Percentiles rank a stretch among this genome's conserved stretches.
phyloP scores from a whole-genome alignment of 106 monocot genomes.

The Gastrodia elata region DNA sequence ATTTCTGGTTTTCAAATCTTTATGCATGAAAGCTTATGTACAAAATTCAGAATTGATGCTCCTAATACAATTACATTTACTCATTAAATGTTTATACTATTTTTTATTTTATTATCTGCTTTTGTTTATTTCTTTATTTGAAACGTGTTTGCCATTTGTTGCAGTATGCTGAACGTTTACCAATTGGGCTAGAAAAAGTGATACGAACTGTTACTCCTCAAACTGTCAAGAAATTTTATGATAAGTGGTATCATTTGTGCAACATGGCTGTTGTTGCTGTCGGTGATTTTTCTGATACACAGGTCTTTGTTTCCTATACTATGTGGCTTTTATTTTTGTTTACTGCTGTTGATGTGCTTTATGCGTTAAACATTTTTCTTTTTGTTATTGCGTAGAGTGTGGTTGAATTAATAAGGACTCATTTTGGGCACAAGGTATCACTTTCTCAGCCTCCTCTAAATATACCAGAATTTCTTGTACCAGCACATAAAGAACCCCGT shows the following conservation, averaged over 20 bases:
- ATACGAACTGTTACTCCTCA: slow-evolving; percentile 77
- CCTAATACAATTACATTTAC: not conserved
- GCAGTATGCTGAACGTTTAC: slow-evolving; percentile 94
- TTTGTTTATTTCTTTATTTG: not conserved
- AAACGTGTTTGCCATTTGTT: slow-evolving; percentile 13
- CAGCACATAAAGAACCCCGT: slow-evolving; percentile 85
- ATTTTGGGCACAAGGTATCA: slow-evolving; percentile 75
- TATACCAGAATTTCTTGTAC: slow-evolving; percentile 72
- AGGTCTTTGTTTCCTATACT: slow-evolving; percentile 32
- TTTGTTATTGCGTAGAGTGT: slow-evolving; percentile 49
- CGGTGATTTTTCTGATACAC: slow-evolving; percentile 80
- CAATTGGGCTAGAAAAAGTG: slow-evolving; percentile 92
- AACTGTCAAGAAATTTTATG: slow-evolving; percentile 77
- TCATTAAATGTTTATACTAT: not conserved
- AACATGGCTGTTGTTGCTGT: slow-evolving; percentile 97
- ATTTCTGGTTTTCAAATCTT: not conserved
- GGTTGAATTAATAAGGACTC: slow-evolving; percentile 82
- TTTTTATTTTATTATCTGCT: not conserved
- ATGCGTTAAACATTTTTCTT: not conserved
- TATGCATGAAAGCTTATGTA: not conserved
- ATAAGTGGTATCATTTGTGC: slow-evolving; percentile 86
- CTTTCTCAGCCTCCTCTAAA: slow-evolving; percentile 24
- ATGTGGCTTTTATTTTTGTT: slow-evolving; percentile 1
- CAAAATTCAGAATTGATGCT: not conserved
- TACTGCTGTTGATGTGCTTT: not conserved